These are phyloP conservation scores for Penicillium tannophilum DNA, from an alignment of 495 filamentous ascomycete genomes.

Conservation along the genomic window DNA sequence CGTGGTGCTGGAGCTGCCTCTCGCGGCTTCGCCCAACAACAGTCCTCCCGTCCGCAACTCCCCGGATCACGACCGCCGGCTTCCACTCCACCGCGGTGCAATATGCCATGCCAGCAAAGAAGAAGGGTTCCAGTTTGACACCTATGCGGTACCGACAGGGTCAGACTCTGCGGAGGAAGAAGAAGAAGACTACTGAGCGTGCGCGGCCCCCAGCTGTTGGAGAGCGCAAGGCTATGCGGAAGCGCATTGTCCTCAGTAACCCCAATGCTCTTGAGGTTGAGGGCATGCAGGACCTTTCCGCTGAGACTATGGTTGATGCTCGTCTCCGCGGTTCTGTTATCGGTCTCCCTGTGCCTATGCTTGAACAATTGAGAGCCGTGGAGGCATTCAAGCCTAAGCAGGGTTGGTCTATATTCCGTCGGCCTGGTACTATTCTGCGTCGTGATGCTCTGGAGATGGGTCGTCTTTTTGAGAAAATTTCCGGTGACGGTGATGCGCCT, in stretches of 20 bases:
- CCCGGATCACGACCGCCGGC: constrained; percentile 37
- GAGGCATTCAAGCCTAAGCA: constrained; percentile 93
- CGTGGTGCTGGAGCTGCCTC: constrained; percentile 70
- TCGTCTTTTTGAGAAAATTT: constrained; percentile 57
- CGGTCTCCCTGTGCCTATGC: constrained; percentile 64
- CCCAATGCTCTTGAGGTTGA: constrained; percentile 81
- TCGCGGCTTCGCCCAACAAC: constrained; percentile 51
- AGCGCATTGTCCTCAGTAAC: constrained; percentile 89
- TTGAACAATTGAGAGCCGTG: constrained; percentile 77
- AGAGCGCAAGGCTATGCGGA: constrained; percentile 84
- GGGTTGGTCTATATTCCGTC: constrained; percentile 82
- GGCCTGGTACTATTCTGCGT: constrained; percentile 74
- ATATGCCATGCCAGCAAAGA: constrained; percentile 43
- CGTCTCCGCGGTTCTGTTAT: constrained; percentile 64
- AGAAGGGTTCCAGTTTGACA: constrained; percentile 31
- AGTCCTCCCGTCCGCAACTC: constrained; percentile 37
- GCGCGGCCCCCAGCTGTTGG: constrained; percentile 62
- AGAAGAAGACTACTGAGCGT: constrained; percentile 39
- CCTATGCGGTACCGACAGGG: constrained; percentile 37
- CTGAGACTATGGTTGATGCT: constrained; percentile 54
- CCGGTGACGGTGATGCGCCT: constrained; percentile 38
- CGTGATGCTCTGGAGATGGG: constrained; percentile 72
- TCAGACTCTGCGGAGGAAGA: constrained; percentile 53
- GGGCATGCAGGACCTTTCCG: constrained; percentile 61
- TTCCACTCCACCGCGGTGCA: constrained; percentile 49